Evolutionary conservation across 1,139 yeast genomes (phyloP).

Genomic region (Arxiozyma slooffiae): DNA sequence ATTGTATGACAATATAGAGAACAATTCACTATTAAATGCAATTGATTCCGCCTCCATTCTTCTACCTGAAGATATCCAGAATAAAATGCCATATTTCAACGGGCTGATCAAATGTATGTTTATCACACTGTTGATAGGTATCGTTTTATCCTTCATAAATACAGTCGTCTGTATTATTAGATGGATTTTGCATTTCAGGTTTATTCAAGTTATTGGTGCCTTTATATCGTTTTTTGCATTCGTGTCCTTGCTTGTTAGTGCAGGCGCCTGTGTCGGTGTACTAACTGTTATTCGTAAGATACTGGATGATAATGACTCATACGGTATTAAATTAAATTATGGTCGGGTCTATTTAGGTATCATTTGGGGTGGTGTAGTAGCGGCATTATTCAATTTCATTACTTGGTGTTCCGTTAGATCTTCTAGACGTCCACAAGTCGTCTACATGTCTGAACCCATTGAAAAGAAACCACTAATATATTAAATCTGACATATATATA

Average conservation of each 20-base stretch:
- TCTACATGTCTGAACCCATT: slow-evolving; percentile 11
- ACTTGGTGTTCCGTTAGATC: slow-evolving; percentile 21
- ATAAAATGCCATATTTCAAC: slow-evolving; percentile 21
- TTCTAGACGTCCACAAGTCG: slow-evolving; percentile 7
- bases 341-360: slow-evolving; percentile 21
- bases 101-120: slow-evolving; percentile 23
- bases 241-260: slow-evolving; percentile 18
- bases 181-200: slow-evolving; percentile 18
- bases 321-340: slow-evolving; percentile 20
- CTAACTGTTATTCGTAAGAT: slow-evolving; percentile 19
- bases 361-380: slow-evolving; percentile 25
- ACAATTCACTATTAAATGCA: slow-evolving; percentile 14
- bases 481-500: background rate
- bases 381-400: slow-evolving; percentile 18
- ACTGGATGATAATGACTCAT: slow-evolving; percentile 16
- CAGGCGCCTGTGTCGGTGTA: slow-evolving; percentile 24
- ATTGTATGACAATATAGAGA: slow-evolving; percentile 18
- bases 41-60: slow-evolving; percentile 18
- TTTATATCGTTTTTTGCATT: slow-evolving; percentile 19
- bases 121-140: slow-evolving; percentile 24
- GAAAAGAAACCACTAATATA: slow-evolving; percentile 19
- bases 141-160: slow-evolving; percentile 17
- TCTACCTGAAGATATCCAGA: slow-evolving; percentile 19
- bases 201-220: slow-evolving; percentile 18
- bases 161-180: slow-evolving; percentile 18